Base-by-base conservation (phyloP, 1,284 basidiomycete genomes). In the Sporisorium scitamineum region DNA sequence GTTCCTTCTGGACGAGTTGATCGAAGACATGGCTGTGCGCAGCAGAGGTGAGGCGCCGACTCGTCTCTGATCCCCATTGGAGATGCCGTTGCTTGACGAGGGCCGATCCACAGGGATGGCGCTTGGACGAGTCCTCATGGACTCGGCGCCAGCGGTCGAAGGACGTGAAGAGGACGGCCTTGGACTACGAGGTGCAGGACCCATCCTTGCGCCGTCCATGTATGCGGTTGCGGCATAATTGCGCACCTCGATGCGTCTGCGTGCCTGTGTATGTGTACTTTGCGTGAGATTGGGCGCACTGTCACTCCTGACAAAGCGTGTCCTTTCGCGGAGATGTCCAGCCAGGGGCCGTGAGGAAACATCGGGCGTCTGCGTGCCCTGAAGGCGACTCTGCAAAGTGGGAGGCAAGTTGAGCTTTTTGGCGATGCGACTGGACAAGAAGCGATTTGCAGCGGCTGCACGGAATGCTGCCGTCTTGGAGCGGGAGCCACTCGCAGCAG, bases 361-460 rank as follows among this genome's bases (percentile, higher is more conserved):
- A 18, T 52, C 55, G 1, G 64, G 61, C 7, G 68, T 71, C 53
- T 71, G 68, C 2, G 61, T 64, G 26, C 61, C 68, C 50, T 68
- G 59, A 5, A 76, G 50, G 7, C 73, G 68, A 27, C 69, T 71
- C 26, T 66, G 74, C 47, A 66, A 51, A 4, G 65, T 47, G 1
- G 61, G 55, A 5, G 69, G 65, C 9, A 76, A 22, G 34, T 76
- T 68, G 42, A 76, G 69, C 65, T 56, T 76, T 42, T 65, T 71
- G 41, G 61, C 69, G 41, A 76, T 65, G 10, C 74, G 69, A 41
- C 74, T 69, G 9, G 61, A 63, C 31, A 76, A 41, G 45, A 76
- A 76, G 27, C 74, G 59, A 18, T 63, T 64, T 16, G 73, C 73
- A 42, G 69, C 73, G 10, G 73, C 73, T 13, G 61, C 54, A 10